Evolutionary conservation across 2,329 filamentous ascomycete genomes (phyloP), one percentile per base, ranked within the genome.

Genomic region (Cladobotryum protrusum): DNA sequence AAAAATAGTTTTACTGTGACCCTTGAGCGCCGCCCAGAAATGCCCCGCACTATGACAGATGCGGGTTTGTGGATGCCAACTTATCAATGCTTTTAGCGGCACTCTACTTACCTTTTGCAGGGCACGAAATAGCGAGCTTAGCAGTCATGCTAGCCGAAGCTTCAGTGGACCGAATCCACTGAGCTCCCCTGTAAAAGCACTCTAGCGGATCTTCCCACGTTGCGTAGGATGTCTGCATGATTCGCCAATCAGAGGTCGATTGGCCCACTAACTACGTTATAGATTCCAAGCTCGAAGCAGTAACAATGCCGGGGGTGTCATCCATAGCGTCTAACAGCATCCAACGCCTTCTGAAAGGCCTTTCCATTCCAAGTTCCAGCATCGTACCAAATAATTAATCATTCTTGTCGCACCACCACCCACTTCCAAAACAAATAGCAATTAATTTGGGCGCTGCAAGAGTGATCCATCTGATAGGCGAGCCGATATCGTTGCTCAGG

Each of bases 201-300:
- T 29, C 24, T 29, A 29, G 24, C 24, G 24, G 24, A 9, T 33
- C 18, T 24, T 14, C 12, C 52, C 59, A 62, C 60, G 59, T 61
- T 62, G 48, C 50, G 15, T 24, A 47, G 43, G 32, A 24, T 33
- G 45, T n/a, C 47, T 39, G 49, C 47, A 33, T 58, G 56, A 62
- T 62, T 62, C 56, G 59, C 56, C 59, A 59, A 60, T 54, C 47
- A 37, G 41, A 24, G 34, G 32, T 14, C 40, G 18, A 52, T 48
- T 41, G 43, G 44, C 17, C 33, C 8, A 39, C 15, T 37, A 9
- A 42, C 47, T 40, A 46, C 20, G 41, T 19, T 18, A 14, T 15
- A 36, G 41, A 43, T 45, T 46, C 17, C 36, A 49, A 33, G 39
- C 42, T 44, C 24, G 24, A 29, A 29, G 6, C 6, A 29, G 24